Evolutionary conservation across 495 filamentous ascomycete genomes (phyloP).

Genomic region (Neurospora sp.): DNA sequence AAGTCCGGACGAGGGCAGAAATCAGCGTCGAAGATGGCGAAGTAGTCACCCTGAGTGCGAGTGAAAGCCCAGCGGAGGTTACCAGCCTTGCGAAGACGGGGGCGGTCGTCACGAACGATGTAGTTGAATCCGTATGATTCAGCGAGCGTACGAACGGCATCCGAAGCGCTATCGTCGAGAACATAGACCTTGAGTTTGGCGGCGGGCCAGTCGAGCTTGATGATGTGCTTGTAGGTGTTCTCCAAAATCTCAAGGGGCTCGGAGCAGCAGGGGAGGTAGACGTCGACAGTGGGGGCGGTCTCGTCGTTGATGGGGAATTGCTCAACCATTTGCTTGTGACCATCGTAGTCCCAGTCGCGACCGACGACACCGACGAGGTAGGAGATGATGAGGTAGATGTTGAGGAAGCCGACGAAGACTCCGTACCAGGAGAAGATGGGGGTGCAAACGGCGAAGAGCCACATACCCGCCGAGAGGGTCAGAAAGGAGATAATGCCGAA

Average conservation of each 20-base stretch:
- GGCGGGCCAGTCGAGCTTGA: slow-evolving; percentile 20
- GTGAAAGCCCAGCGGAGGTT: slow-evolving; percentile 25
- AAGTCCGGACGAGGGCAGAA: slow-evolving; percentile 24
- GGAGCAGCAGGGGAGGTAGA: slow-evolving; percentile 26
- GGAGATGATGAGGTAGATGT: slow-evolving; percentile 26
- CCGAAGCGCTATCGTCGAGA: slow-evolving; percentile 18
- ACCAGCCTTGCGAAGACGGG: slow-evolving; percentile 23
- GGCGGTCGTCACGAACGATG: slow-evolving; percentile 24
- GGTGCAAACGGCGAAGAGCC: slow-evolving; percentile 20
- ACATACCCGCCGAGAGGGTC: slow-evolving; percentile 25
- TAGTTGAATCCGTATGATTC: slow-evolving; percentile 20
- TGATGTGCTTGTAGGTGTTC: slow-evolving; percentile 24
- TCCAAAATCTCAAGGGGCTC: slow-evolving; percentile 25
- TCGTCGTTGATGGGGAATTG: slow-evolving; percentile 19
- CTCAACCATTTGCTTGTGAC: slow-evolving; percentile 8
- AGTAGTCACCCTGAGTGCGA: slow-evolving; percentile 19
- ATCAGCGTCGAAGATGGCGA: slow-evolving; percentile 27
- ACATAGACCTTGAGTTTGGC: slow-evolving; percentile 19
- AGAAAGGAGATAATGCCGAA: slow-evolving; percentile 23
- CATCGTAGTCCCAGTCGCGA: slow-evolving; percentile 20
- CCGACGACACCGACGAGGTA: slow-evolving; percentile 24
- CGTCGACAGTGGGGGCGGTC: slow-evolving; percentile 22
- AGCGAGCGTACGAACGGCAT: slow-evolving; percentile 13
- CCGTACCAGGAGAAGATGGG: slow-evolving; percentile 26
- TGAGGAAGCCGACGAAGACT: slow-evolving; percentile 25